phyloP scores from a whole-genome alignment of 2,329 filamentous ascomycete genomes.

The Xylariaceae sp. region DNA sequence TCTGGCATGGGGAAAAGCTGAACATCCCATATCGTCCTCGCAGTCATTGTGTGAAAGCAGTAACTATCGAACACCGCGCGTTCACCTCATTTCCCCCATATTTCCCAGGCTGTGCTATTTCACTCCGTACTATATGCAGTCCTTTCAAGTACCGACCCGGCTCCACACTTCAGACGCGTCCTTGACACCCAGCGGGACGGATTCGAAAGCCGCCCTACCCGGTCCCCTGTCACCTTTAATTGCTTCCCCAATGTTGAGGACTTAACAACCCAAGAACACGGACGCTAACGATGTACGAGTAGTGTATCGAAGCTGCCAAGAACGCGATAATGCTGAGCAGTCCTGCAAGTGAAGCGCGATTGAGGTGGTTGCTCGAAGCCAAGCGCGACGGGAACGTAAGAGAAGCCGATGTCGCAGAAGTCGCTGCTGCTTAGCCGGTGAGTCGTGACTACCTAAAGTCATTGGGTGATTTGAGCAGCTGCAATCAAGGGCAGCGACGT shows the following conservation, averaged over 20 bases:
- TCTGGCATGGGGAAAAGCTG: no score
- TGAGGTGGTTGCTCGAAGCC: neutral
- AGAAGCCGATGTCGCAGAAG: neutral
- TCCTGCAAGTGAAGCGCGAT: neutral
- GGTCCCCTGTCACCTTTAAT: neutral
- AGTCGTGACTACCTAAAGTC: neutral
- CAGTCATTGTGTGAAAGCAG: no score
- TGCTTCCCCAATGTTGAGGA: neutral
- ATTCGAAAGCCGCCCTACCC: neutral
- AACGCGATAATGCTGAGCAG: neutral
- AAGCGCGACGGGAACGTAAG: neutral
- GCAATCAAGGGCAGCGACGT: neutral
- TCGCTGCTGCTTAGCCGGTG: neutral
- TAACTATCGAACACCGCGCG: no score
- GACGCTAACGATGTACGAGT: neutral
- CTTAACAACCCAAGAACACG: no score
- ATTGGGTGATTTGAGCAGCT: neutral
- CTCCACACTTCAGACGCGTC: no score
- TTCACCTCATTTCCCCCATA: no score
- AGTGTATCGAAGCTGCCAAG: neutral
- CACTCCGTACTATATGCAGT: no score
- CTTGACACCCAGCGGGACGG: neutral
- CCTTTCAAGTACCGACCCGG: no score
- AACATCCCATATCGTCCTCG: no score
- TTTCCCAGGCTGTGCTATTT: no score